phyloP scores from a whole-genome alignment of 78 protist genomes.

The Polysphondylium violaceum region DNA sequence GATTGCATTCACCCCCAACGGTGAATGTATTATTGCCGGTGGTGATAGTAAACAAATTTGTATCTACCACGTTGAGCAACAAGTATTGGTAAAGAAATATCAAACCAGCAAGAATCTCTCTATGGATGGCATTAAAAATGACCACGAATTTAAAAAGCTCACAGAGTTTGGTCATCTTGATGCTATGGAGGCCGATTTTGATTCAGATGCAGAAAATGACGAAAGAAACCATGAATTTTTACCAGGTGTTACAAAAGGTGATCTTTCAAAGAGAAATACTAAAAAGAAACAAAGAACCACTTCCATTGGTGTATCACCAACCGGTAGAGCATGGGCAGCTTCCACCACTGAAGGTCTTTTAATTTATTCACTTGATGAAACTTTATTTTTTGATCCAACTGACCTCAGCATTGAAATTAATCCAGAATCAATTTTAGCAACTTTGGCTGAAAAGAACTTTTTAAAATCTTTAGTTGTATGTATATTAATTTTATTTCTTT shows the following conservation, averaged over 20 bases:
- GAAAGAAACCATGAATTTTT: conserved; percentile 37
- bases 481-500: not conserved
- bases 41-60: conserved; percentile 93
- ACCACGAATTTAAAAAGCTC: conserved; percentile 49
- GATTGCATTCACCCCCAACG: conserved; percentile 90
- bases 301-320: conserved; percentile 83
- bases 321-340: conserved; percentile 90
- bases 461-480: conserved; percentile 81
- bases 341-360: conserved; percentile 94
- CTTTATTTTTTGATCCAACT: conserved; percentile 89
- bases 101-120: conserved; percentile 53
- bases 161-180: conserved; percentile 76
- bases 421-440: conserved; percentile 72
- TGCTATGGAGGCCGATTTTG: conserved; percentile 74
- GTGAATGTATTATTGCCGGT: conserved; percentile 85
- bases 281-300: conserved; percentile 27
- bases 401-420: conserved; percentile 90
- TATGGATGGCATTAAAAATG: conserved; percentile 88
- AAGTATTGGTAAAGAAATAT: conserved; percentile 70
- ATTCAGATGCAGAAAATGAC: conserved; percentile 60
- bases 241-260: conserved; percentile 86
- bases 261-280: conserved; percentile 51
- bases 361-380: conserved; percentile 92
- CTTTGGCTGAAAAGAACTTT: conserved; percentile 41
- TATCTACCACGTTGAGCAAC: conserved; percentile 86